phyloP scores from a whole-genome alignment of 768 basidiomycete species.

The Amyloporia xantha region DNA sequence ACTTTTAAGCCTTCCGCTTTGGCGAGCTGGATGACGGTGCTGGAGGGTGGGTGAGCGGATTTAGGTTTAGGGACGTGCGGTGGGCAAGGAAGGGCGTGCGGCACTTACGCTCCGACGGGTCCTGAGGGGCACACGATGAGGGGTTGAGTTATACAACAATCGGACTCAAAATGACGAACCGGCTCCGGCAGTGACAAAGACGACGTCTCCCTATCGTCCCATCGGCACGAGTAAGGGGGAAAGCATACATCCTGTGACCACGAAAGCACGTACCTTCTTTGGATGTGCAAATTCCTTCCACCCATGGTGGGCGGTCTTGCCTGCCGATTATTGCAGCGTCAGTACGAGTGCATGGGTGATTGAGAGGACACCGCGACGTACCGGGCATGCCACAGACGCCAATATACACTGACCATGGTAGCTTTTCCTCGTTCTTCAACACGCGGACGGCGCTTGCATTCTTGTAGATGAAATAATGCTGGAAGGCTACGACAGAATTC shows the following conservation, averaged over 20 bases:
- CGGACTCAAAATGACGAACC: conserved; percentile 9
- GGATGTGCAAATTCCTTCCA: conserved; percentile 37
- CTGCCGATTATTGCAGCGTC: too few species aligned
- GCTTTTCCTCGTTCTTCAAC: conserved; percentile 34
- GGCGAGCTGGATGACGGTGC: conserved; percentile 35
- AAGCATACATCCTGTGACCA: too few species aligned
- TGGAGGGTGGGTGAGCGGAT: neutral
- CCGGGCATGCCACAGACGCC: conserved; percentile 44
- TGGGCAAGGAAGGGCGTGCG: neutral
- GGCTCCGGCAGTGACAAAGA: conserved; percentile 42
- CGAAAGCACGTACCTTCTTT: conserved; percentile 29
- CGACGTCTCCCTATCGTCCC: conserved; percentile 36
- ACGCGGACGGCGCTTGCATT: conserved; percentile 14
- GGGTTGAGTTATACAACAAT: neutral
- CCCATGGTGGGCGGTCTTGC: conserved; percentile 25
- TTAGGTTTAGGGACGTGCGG: neutral
- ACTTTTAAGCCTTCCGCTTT: conserved; percentile 46
- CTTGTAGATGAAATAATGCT: conserved; percentile 33
- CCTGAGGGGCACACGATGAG: neutral
- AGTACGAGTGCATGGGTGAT: too few species aligned
- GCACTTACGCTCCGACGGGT: conserved; percentile 10
- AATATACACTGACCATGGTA: conserved; percentile 44
- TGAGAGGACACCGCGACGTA: neutral
- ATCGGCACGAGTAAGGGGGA: neutral
- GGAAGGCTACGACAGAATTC: conserved; percentile 24